Base-by-base conservation (phyloP, 345 rosid species). In the Citrus sp. region DNA sequence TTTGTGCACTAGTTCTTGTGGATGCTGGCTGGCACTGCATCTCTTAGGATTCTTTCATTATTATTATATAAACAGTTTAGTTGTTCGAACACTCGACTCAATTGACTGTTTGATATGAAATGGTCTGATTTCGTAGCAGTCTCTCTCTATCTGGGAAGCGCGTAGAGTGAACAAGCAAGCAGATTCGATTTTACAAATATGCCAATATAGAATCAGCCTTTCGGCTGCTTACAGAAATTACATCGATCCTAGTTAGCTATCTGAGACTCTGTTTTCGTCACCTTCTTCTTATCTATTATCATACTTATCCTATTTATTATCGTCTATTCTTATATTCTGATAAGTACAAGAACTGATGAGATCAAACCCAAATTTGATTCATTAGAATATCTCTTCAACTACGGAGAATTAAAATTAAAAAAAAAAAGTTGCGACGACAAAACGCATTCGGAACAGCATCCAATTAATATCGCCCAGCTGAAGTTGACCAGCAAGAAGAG, bases 1-100 rank as follows among this genome's bases (percentile, higher is more conserved):
- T 66, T 51, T 54, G 79, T 66, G 51, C 78, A n/a, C 25, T 14
- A 72, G 58, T 42, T 62, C 49, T 14, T 24, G 62, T 72, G 82
- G 67, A 78, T 28, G 40, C 69, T 73, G 28, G 74, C 42, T 46
- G 22, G 14, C 27, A 13, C 14, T 51, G 18, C 18, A 46, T 46
- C 4, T 46, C 18, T 3, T 21, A 64, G 74, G 70, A 75, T 24
- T 80, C 68, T 67, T 56, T 14, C 27, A 4, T 78, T 65, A 42
- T 54, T 67, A 37, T 60, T 49, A 24, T 30, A 18, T 67, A 8
- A 61, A 32, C 21, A 49, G 9, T 28, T 13, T 4, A 49, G 61
- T 13, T 64, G 46, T 32, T 40, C 27, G 5, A 34, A 34, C 7
- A 4, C 58, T 16, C 9, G 28, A 71, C 19, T 61, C 24, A 27